These are phyloP conservation scores for Neopestalotiopsis rosae DNA, from an alignment of 2,329 filamentous ascomycete genomes.

Conservation along the genomic window DNA sequence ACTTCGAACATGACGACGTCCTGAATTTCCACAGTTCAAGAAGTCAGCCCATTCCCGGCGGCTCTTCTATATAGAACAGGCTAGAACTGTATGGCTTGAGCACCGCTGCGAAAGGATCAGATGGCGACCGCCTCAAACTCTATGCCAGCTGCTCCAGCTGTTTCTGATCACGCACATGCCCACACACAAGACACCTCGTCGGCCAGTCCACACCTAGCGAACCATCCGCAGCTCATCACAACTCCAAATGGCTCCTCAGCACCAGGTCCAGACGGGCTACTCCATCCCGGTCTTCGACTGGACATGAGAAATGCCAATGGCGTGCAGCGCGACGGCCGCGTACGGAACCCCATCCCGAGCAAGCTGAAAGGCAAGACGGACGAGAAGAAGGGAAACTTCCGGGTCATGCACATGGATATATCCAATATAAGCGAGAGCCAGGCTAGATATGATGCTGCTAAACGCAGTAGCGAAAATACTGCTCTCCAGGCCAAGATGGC, in stretches of 20 bases:
- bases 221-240: neutral
- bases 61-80: constrained; percentile 3
- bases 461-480: constrained; percentile 66
- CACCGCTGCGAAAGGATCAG: neutral
- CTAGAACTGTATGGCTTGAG: constrained; percentile 9
- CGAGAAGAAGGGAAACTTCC: constrained; percentile 64
- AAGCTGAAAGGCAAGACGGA: constrained; percentile 66
- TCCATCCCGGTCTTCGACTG: constrained; percentile 19
- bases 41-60: neutral
- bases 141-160: constrained; percentile 11
- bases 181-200: neutral
- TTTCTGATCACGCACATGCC: neutral
- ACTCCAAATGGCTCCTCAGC: constrained; percentile 9
- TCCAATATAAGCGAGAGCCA: constrained; percentile 49
- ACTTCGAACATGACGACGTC: constrained; percentile 11
- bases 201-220: neutral
- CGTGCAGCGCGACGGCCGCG: constrained; percentile 49
- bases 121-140: constrained; percentile 15
- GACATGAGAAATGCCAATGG: constrained; percentile 21
- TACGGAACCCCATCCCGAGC: constrained; percentile 64
- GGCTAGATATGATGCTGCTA: constrained; percentile 59
- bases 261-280: constrained; percentile 1
- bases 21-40: neutral
- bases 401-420: constrained; percentile 66
- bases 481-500: constrained; percentile 62